Evolutionary conservation across 1,139 yeast genomes (phyloP).

Genomic region (Candida sanyaensis): DNA sequence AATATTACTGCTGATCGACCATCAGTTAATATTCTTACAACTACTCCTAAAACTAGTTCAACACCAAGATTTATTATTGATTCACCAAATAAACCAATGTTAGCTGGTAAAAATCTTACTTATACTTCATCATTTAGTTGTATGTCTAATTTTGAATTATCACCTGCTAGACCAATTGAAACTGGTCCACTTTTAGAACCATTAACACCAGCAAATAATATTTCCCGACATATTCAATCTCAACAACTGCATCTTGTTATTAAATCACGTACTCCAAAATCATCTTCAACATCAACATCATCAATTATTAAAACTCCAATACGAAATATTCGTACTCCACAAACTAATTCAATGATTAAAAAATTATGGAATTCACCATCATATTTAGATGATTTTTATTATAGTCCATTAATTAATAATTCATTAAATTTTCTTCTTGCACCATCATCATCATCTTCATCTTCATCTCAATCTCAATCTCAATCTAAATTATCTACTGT

Average conservation of each 20-base stretch:
- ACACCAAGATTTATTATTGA: conserved; percentile 33
- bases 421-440: conserved; percentile 11
- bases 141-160: conserved; percentile 61
- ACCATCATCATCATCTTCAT: conserved; percentile 2
- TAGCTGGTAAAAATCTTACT: conserved; percentile 47
- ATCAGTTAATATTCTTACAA: background rate
- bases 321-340: conserved; percentile 42
- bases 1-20: background rate
- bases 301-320: conserved; percentile 36
- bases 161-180: conserved; percentile 57
- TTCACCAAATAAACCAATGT: conserved; percentile 41
- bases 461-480: conserved; percentile 7
- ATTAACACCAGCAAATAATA: conserved; percentile 44
- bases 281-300: no score
- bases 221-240: conserved; percentile 3
- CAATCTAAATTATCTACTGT: conserved; percentile 10
- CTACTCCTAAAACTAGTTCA: conserved; percentile 16
- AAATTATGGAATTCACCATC: conserved; percentile 66
- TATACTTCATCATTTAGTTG: conserved; percentile 66
- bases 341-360: conserved; percentile 44
- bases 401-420: conserved; percentile 51
- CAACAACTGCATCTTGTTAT: conserved; percentile 10
- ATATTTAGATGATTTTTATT: conserved; percentile 65
- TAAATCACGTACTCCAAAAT: conserved; percentile 25
- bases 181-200: conserved; percentile 68